Base-by-base conservation (phyloP, 257 asterid species). In the Nicotiana sylvestris region DNA sequence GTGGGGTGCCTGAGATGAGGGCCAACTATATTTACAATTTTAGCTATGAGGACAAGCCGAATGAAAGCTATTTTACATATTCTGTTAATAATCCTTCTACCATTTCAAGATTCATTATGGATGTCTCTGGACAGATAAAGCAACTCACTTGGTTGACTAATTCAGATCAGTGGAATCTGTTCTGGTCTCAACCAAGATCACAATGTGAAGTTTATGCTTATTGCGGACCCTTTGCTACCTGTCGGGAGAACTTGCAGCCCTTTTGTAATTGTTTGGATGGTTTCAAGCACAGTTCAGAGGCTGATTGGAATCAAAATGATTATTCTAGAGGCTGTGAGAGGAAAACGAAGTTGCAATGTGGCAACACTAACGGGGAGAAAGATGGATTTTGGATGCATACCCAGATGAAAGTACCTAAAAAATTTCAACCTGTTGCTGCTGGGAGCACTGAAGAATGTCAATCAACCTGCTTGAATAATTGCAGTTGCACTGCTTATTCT, bases 1-100 rank as follows among this genome's bases (percentile, higher is more conserved):
- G 93, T 77, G 29, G 12, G 21, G 93, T 92, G 25, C 98, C 91
- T 37, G 90, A 88, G 78, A 87, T 87, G 89, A 85, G 81, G 0
- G 1, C 5, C 21, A 86, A 86, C 81, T 83, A 66, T 76, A 29
- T 85, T 16, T 87, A 87, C 57, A 84, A 87, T 81, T 83, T 86
- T 65, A 83, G 78, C 56, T 90, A 82, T 81, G 21, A 1, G n/a
- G 82, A 86, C 61, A 68, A 83, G 39, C 81, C 15, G 0, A 87
- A 89, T 5, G 89, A 89, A 88, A 85, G 84, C 80, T 90, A 85
- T 72, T 89, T 89, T 74, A 90, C 88, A 4, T 90, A 90, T 76
- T 81, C 43, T 35, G 53, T 87, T 21, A 62, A 81, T 27, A 0
- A 72, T 61, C 69, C 85, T 30, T 0, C 80, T 3, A 17, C 60